These are phyloP conservation scores for Paramecium primaurelia DNA, from an alignment of 73 alveolate genomes.

Conservation along the genomic window DNA sequence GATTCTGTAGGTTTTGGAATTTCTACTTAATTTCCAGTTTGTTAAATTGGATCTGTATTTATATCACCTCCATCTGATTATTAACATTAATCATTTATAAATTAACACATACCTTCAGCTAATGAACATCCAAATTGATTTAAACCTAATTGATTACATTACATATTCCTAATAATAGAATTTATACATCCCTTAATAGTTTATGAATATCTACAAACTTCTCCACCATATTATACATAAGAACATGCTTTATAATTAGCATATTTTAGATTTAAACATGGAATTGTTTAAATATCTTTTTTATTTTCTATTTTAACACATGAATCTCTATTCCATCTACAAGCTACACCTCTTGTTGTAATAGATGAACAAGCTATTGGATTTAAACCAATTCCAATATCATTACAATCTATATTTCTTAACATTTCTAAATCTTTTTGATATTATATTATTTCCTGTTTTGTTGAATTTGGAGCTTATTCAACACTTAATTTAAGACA, in stretches of 20 bases:
- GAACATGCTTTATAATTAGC: not conserved
- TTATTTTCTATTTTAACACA: not conserved
- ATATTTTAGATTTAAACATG: not conserved
- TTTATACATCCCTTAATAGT: not conserved
- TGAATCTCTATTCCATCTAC: not conserved
- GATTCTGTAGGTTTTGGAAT: not conserved
- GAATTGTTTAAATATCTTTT: not conserved
- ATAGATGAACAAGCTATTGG: not conserved
- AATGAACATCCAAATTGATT: not conserved
- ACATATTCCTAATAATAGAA: not conserved
- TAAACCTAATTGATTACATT: not conserved
- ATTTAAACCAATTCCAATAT: not conserved
- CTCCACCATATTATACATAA: not conserved
- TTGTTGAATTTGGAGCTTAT: not conserved
- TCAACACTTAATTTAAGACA: not conserved
- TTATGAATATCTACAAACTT: not conserved
- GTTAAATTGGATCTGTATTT: not conserved
- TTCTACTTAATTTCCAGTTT: too few species aligned
- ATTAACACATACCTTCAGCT: not conserved
- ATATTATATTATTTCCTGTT: not conserved
- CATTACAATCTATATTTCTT: not conserved
- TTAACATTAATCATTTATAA: not conserved
- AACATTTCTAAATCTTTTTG: not conserved
- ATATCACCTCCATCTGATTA: not conserved
- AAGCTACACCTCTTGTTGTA: not conserved